Evolutionary conservation across 2,329 filamentous ascomycete species (phyloP), one percentile per base, ranked within the genome.

Genomic region (Fonsecaea pedrosoi): DNA sequence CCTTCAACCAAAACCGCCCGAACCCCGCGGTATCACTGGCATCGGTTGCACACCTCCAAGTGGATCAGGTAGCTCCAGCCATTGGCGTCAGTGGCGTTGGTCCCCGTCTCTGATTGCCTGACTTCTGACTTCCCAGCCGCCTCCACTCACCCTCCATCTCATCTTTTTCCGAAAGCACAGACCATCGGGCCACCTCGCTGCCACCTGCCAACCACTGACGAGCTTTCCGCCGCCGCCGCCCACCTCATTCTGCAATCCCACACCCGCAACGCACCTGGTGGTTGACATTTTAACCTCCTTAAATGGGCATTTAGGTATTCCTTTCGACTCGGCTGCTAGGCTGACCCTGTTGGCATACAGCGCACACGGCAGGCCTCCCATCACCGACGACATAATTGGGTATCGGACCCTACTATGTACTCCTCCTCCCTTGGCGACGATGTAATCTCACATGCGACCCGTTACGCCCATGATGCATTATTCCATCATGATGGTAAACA

Each of bases 11-110:
- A 55, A 63, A 35, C 34, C 50, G 38, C n/a, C 60, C 53, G 37
- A 56, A 63, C 37, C 54, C 53, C 60, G 30, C 58, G 37, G 60
- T 59, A 45, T 59, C 62, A 58, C 54, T 59, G 45, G 34, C 54
- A 55, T 58, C 54, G 32, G 38, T 32, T 30, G 53, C 53, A 55
- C 34, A 35, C 30, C 53, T 35, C 13, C n/a, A 25, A 54, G 60
- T 63, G 60, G 60, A 38, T 32, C 25, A 32, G 7, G 13, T 37
- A 55, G 30, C 53, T 18, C 13, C 7, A 25, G 62, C 57, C 42
- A 56, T 54, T 57, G 58, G 53, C 64, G 65, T 67, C 62, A 59
- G 65, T 64, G 65, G 65, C 65, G 40, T 30, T 54, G 50, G 57
- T 4, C 7, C 2, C 8, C n/a, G 4, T 4, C 38, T 35, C 18